Evolutionary conservation across 371 early-diverging fungal genomes (phyloP), one percentile per base, ranked within the genome.

Genomic region (Parasitella parasitica): DNA sequence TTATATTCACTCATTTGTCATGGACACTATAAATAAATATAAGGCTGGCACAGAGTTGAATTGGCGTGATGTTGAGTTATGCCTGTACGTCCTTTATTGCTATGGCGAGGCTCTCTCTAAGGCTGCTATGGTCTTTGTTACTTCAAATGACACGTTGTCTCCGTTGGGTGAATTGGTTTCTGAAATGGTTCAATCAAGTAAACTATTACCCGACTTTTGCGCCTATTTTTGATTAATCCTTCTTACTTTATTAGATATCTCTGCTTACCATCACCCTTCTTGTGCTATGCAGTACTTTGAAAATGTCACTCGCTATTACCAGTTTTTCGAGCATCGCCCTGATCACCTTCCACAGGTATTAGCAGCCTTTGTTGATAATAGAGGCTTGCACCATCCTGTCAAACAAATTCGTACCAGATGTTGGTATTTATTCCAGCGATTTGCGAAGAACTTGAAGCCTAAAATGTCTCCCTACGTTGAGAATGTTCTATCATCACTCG

Each of bases 391-490:
- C 51, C 86, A 94, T 61, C 79, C 88, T 1, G 72, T 82, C 43
- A 73, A 73, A 35, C 80, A 86, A 13, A 89, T 94, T 50, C 89
- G 96, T 37, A 78, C 86, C 1, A 81, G 98, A 26, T 87, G 91
- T 28, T 94, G 93, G 90, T 97, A 97, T 69, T 78, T 96, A 36
- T 92, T 97, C 70, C 84, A 90, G 62, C 87, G 94, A 26, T 95
- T 94, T 76, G 83, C 92, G 28, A 92, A 92, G 72, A 75, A 79
- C n/a, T 73, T 94, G 54, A 86, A 87, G 64, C 67, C 71, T 36
- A 80, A 83, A 32, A 70, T 91, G 70, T 80, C 74, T 4, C 82
- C 83, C 35, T 91, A 82, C 80, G 86, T 88, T 3, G 85, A 91
- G 41, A 77, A 78, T 5, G 83, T 93, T 3, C 67, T 94, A 24